Evolutionary conservation across 2,329 filamentous ascomycete genomes (phyloP).

Genomic region (Epichloe sylvatica): DNA sequence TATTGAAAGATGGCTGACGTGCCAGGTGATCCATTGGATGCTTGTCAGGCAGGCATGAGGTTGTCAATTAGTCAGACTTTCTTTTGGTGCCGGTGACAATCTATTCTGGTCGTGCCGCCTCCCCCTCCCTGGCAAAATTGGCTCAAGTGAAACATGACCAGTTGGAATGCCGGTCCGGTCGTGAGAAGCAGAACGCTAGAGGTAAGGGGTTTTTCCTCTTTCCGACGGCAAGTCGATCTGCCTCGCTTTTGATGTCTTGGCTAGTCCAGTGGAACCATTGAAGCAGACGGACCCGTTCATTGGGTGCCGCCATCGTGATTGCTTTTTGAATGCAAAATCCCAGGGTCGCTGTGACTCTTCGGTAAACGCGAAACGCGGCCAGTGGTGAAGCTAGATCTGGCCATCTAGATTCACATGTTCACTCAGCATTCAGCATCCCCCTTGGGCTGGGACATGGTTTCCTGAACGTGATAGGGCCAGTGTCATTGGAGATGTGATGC

Average conservation of each 20-base stretch:
- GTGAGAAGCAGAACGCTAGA: neutral
- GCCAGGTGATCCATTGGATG: neutral
- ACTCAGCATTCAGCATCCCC: too few relatives aligned
- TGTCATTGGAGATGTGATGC: too few relatives aligned
- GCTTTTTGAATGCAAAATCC: too few relatives aligned
- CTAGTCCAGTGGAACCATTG: too few relatives aligned
- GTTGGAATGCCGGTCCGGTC: neutral
- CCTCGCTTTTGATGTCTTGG: neutral
- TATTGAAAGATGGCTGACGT: neutral
- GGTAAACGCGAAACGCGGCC: too few relatives aligned
- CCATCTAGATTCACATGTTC: too few relatives aligned
- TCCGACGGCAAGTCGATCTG: constrained; percentile 1
- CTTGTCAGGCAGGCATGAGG: neutral
- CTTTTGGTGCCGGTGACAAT: neutral
- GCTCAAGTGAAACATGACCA: neutral
- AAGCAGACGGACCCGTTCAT: too few relatives aligned
- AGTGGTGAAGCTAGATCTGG: too few relatives aligned
- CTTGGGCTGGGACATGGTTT: too few relatives aligned
- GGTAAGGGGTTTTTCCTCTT: neutral
- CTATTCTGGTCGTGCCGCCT: neutral
- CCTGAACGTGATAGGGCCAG: too few relatives aligned
- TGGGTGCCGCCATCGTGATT: too few relatives aligned
- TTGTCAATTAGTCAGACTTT: neutral
- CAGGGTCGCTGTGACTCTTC: too few relatives aligned
- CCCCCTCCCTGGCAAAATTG: neutral